These are phyloP conservation scores for Anacardium occidentale DNA, from an alignment of 345 rosid species.

Conservation along the genomic window DNA sequence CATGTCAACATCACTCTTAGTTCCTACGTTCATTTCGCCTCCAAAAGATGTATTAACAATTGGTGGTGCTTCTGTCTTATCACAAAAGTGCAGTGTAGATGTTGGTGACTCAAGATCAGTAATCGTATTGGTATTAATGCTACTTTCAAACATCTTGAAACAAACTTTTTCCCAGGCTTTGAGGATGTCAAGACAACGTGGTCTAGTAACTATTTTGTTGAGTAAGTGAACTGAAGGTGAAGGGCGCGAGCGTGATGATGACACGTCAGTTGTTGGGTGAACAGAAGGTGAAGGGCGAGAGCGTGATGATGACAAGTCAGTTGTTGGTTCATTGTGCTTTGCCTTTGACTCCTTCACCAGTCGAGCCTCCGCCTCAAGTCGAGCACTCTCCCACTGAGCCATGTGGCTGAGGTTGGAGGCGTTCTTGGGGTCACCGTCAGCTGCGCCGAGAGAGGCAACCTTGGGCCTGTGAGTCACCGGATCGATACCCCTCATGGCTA, in stretches of 20 bases:
- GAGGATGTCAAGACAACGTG: constrained; percentile 21
- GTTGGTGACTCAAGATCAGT: constrained; percentile 11
- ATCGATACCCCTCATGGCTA: constrained; percentile 39
- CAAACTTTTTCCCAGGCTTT: constrained; percentile 21
- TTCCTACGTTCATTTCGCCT: neutral
- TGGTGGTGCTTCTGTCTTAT: neutral
- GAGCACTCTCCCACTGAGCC: constrained; percentile 62
- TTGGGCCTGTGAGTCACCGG: constrained; percentile 44
- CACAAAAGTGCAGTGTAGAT: neutral
- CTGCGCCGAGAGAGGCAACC: neutral
- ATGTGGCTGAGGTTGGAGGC: constrained; percentile 40
- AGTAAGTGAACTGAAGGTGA: constrained; percentile 6
- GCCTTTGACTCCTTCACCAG: constrained; percentile 41
- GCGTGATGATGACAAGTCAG: neutral
- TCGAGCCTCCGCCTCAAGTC: constrained; percentile 58
- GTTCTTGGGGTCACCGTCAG: constrained; percentile 3
- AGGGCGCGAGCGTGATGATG: neutral
- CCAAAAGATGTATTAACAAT: neutral
- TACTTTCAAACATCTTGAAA: neutral
- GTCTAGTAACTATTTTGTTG: constrained; percentile 19
- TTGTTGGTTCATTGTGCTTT: neutral
- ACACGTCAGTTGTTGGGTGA: no score
- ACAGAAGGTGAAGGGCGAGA: neutral
- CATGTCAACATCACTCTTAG: neutral
- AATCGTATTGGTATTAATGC: neutral